Conservation (phyloP, 2,329 filamentous ascomycete species). For the Exophiala aquamarina region DNA sequence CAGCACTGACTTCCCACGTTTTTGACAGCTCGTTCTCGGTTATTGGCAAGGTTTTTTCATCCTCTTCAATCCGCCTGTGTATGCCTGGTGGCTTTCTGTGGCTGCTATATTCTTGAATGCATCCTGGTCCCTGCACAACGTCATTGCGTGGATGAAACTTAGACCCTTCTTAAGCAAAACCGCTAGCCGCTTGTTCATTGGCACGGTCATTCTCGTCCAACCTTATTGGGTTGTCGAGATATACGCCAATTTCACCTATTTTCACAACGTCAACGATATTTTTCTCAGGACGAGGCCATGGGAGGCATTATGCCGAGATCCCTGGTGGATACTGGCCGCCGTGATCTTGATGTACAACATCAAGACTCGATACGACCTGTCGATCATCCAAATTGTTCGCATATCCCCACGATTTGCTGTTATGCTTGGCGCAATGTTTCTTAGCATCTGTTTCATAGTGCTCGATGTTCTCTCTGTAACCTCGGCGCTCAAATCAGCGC, state of each 20-base stretch:
- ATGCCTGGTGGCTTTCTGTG: conserved; percentile 59
- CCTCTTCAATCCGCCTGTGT: conserved; percentile 51
- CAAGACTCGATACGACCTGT: conserved; percentile 58
- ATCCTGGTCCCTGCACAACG: conserved; percentile 60
- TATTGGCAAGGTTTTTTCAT: conserved; percentile 57
- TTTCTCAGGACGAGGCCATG: conserved; percentile 54
- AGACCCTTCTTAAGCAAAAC: conserved; percentile 52
- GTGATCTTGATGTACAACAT: conserved; percentile 58
- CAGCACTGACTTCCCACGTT: not conserved
- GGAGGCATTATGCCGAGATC: conserved; percentile 58
- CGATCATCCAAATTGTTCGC: conserved; percentile 56
- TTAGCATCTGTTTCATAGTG: conserved; percentile 62
- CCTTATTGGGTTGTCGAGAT: conserved; percentile 63
- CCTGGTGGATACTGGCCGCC: conserved; percentile 62
- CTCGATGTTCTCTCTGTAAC: conserved; percentile 63
- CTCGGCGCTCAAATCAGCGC: conserved; percentile 40
- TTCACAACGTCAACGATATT: conserved; percentile 48
- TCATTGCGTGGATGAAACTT: conserved; percentile 62
- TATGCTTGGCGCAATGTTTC: conserved; percentile 60
- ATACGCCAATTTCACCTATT: conserved; percentile 61
- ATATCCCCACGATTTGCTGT: conserved; percentile 66
- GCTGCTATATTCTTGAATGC: conserved; percentile 57
- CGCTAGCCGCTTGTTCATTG: conserved; percentile 53
- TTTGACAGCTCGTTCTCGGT: conserved; percentile 47
- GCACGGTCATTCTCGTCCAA: conserved; percentile 55